Base-by-base conservation (phyloP, 208 protist species). In the Leishmania amazonensis region DNA sequence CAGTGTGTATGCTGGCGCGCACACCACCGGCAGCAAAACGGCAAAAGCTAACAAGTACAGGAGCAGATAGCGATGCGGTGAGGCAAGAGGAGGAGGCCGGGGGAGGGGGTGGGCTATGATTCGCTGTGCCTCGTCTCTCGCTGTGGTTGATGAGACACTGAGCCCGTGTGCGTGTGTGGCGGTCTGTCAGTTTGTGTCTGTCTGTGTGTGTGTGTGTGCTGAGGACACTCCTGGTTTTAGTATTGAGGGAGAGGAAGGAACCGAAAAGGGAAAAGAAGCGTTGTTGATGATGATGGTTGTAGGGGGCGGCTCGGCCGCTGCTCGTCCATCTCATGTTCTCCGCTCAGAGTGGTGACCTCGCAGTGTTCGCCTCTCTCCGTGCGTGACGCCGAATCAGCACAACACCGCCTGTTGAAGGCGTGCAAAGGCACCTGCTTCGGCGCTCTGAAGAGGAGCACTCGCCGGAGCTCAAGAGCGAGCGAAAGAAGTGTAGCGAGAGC, bases 191-290 rank as follows among this genome's bases (percentile, higher is more conserved):
- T 53, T 53, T 13, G 49, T 53, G 49, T 53, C 31, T 47, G 45
- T 47, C 3, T 6, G 45, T 57, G 53, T 21, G 53, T 57, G 35
- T 53, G 42, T 31, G 47, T 38, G 47, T 58, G n/a, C 24, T 40
- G 15, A 21, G 42, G 47, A 40, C 71, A 3, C 47, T 19, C 47
- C 76, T 42, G 81, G 38, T 31, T 74, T 24, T 60, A n/a, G n/a
- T 3, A 4, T 28, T 31, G 57, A 49, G n/a, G 79, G 49, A 60
- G 28, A 19, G 1, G 3, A 76, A 64, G 74, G 60, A 76, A 35
- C 64, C 40, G 31, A 78, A 54, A 75, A 72, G 42, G 47, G 42
- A 54, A 70, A 42, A 75, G 40, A 77, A 1, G 47, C 70, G 42
- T 31, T n/a, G 2, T 51, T 4, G 24, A 54, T 53, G 31, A 40